Evolutionary conservation across 108 stramenopile species (phyloP).

Genomic region (Poteriospumella lacustris): DNA sequence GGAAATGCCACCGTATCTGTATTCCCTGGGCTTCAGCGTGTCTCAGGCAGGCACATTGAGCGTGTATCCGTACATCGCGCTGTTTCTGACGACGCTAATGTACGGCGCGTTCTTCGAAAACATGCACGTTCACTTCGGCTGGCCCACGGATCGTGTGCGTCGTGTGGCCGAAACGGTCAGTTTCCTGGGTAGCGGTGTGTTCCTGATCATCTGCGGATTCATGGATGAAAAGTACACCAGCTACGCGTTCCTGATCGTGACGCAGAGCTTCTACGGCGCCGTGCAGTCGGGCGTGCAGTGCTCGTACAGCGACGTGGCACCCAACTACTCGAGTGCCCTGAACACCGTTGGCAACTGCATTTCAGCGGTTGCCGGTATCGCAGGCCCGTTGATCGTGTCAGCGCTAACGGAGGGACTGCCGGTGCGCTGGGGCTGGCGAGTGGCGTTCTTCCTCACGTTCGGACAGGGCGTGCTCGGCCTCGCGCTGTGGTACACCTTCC

Average conservation of each 20-base stretch:
- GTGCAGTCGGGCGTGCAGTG: not conserved
- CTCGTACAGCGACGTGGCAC: conserved; percentile 14
- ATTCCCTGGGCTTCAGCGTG: conserved; percentile 15
- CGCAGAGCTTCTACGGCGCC: conserved; percentile 1
- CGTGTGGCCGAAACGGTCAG: not conserved
- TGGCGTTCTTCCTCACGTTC: conserved; percentile 17
- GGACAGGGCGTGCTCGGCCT: not conserved
- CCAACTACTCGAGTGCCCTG: conserved; percentile 3
- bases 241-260: not conserved
- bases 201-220: not conserved
- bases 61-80: conserved; percentile 16
- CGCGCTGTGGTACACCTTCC: not conserved
- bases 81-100: not conserved
- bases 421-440: not conserved
- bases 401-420: not conserved
- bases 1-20: conserved; percentile 21
- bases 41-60: not conserved
- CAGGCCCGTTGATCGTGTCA: conserved; percentile 20
- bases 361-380: conserved; percentile 15
- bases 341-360: conserved; percentile 23
- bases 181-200: not conserved
- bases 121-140: not conserved
- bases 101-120: not conserved
- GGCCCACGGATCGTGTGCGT: not conserved
- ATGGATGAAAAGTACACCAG: not conserved